A percentile compares a stretch with the other conserved stretches of the same genome.
These are phyloP conservation scores for Physcomitrellopsis africana DNA, from an alignment of 225 moss, liverwort and hornwort species.

Conservation along the genomic window DNA sequence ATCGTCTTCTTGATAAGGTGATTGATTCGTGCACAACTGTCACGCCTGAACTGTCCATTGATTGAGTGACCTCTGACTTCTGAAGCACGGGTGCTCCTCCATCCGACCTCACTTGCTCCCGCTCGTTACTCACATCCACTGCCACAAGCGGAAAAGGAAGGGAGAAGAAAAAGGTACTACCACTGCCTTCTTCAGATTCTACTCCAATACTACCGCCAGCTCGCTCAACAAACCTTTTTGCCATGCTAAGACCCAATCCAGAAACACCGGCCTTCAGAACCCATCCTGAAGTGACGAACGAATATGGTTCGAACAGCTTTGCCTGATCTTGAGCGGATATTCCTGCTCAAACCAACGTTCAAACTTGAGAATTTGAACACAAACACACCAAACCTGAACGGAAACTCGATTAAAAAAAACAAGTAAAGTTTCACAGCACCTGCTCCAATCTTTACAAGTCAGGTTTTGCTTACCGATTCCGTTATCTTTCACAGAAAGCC, in stretches of 20 bases:
- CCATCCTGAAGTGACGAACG: slow-evolving; percentile 78
- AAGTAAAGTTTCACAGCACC: background rate
- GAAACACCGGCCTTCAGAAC: slow-evolving; percentile 73
- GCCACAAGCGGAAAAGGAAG: slow-evolving; percentile 69
- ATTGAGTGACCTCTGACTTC: slow-evolving; percentile 52
- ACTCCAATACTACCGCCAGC: slow-evolving; percentile 81
- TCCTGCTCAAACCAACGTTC: slow-evolving; percentile 35
- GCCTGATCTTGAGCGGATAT: slow-evolving; percentile 68
- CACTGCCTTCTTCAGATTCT: slow-evolving; percentile 71
- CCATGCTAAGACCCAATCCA: slow-evolving; percentile 79
- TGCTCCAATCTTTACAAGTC: background rate
- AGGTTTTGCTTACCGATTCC: slow-evolving; percentile 55
- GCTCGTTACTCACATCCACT: slow-evolving; percentile 32
- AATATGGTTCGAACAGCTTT: slow-evolving; percentile 77
- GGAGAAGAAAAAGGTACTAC: slow-evolving; percentile 73
- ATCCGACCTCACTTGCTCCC: slow-evolving; percentile 42
- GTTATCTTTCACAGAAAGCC: slow-evolving; percentile 74
- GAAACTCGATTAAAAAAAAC: background rate
- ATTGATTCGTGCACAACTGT: slow-evolving; percentile 48
- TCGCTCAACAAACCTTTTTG: slow-evolving; percentile 72
- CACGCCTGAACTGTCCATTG: slow-evolving; percentile 44
- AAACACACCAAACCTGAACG: background rate
- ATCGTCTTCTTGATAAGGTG: slow-evolving; percentile 38
- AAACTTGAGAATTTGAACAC: background rate
- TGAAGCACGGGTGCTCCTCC: slow-evolving; percentile 40